Conservation (phyloP, 805 yeast species). For the Lipomyces mesembrius region DNA sequence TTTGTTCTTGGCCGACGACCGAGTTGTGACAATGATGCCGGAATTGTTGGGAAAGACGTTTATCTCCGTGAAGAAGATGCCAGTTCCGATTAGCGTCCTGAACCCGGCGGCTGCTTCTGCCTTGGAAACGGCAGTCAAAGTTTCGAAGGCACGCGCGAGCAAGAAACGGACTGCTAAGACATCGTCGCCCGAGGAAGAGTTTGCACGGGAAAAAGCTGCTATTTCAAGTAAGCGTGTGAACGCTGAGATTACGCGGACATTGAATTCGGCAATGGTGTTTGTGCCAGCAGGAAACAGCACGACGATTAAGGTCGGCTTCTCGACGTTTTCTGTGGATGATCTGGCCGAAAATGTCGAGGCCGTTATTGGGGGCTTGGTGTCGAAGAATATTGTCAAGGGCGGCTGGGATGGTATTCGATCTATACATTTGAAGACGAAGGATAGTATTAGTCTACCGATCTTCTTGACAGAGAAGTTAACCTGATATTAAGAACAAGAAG, state of each 20-base stretch:
- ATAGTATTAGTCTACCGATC: slow-evolving; percentile 84
- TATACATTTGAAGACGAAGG: slow-evolving; percentile 66
- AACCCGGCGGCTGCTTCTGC: slow-evolving; percentile 29
- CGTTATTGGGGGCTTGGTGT: slow-evolving; percentile 49
- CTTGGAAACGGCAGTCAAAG: slow-evolving; percentile 12
- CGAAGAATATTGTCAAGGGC: slow-evolving; percentile 39
- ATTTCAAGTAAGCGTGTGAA: slow-evolving; percentile 57
- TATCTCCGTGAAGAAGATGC: slow-evolving; percentile 65
- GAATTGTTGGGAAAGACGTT: slow-evolving; percentile 80
- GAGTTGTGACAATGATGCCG: slow-evolving; percentile 78
- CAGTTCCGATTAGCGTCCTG: slow-evolving; percentile 63
- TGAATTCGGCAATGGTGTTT: slow-evolving; percentile 62
- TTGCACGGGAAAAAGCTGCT: slow-evolving; percentile 44
- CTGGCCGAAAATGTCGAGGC: slow-evolving; percentile 64
- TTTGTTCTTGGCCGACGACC: slow-evolving; percentile 82
- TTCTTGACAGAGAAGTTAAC: slow-evolving; percentile 63
- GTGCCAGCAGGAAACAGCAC: slow-evolving; percentile 77
- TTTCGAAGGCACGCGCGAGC: slow-evolving; percentile 18
- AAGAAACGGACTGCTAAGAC: slow-evolving; percentile 20
- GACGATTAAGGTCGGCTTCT: slow-evolving; percentile 65
- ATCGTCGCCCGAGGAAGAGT: slow-evolving; percentile 24
- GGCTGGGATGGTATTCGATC: slow-evolving; percentile 46
- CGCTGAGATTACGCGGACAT: slow-evolving; percentile 62
- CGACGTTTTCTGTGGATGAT: slow-evolving; percentile 53
- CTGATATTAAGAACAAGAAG: slow-evolving; percentile 6